These are phyloP conservation scores for Elsinoe perseae DNA, from an alignment of 2,329 filamentous ascomycete species.

Conservation along the genomic window DNA sequence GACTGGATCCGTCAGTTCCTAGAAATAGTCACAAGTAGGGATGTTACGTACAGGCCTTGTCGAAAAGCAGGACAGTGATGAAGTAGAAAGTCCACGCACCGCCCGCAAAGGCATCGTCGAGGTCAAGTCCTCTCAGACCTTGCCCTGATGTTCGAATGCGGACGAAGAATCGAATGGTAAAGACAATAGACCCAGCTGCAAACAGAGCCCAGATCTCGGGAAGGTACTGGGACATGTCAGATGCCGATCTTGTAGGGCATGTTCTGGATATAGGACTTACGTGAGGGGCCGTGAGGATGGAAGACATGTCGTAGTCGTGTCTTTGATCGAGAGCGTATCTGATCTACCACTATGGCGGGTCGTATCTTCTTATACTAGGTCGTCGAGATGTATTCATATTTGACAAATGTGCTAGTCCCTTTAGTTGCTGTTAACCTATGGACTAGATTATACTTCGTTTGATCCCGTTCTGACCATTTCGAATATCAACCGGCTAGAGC, in stretches of 20 bases:
- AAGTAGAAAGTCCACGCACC: conserved; percentile 6
- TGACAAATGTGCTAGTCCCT: too few species aligned
- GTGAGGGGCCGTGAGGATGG: neutral
- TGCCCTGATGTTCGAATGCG: neutral
- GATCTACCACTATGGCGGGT: neutral
- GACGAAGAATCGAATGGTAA: conserved; percentile 6
- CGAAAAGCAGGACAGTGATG: neutral
- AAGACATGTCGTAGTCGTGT: conserved; percentile 4
- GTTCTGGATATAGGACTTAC: neutral
- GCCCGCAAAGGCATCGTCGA: conserved; percentile 10
- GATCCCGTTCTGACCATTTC: neutral
- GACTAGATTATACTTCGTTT: neutral
- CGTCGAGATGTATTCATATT: neutral
- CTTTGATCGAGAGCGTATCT: neutral
- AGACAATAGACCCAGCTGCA: conserved; percentile 1
- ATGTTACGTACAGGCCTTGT: neutral
- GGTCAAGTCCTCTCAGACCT: conserved; percentile 1
- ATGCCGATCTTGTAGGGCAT: neutral
- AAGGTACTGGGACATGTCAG: conserved; percentile 6
- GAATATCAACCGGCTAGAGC: conserved; percentile 2
- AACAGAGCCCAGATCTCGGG: conserved; percentile 7
- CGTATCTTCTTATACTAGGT: neutral
- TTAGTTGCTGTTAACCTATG: too few species aligned
- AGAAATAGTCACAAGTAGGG: too few species aligned
- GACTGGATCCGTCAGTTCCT: neutral